Percentiles rank a stretch among this genome's conserved stretches.
These are phyloP conservation scores for Bipolaris oryzae DNA, from an alignment of 2,329 filamentous ascomycete genomes.

Conservation along the genomic window DNA sequence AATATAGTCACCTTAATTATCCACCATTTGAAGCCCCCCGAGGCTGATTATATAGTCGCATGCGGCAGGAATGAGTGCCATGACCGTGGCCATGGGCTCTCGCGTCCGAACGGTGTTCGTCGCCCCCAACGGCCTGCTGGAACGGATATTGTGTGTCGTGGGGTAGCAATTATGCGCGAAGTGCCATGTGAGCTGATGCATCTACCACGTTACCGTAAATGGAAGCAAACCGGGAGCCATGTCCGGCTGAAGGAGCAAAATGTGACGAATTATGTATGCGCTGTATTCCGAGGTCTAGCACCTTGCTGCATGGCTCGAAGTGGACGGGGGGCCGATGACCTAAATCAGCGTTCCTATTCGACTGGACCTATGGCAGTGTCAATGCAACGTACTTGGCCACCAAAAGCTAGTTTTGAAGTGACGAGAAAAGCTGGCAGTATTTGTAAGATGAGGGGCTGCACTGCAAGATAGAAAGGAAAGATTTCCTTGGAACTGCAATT, in stretches of 20 bases:
- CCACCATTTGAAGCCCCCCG: slow-evolving; percentile 15
- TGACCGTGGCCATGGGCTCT: slow-evolving; percentile 18
- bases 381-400: too few species aligned
- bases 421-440: too few species aligned
- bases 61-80: slow-evolving; percentile 1
- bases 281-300: neutral
- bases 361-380: too few species aligned
- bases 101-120: slow-evolving; percentile 10
- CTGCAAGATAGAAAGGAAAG: too few species aligned
- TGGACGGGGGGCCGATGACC: neutral
- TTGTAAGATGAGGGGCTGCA: too few species aligned
- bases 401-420: too few species aligned
- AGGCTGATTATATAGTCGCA: slow-evolving; percentile 9
- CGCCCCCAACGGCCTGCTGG: slow-evolving; percentile 16
- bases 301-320: neutral
- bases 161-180: slow-evolving; percentile 8
- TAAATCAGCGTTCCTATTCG: neutral
- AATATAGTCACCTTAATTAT: slow-evolving; percentile 15
- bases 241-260: neutral
- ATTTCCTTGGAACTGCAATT: too few species aligned
- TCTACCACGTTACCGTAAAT: neutral
- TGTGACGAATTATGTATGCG: slow-evolving; percentile 2
- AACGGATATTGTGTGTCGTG: slow-evolving; percentile 15
- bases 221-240: neutral
- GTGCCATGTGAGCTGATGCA: slow-evolving; percentile 6